Percentiles rank a stretch among this genome's conserved stretches.
These are phyloP conservation scores for Cucumis melo DNA, from an alignment of 306 rosid genomes.

Conservation along the genomic window DNA sequence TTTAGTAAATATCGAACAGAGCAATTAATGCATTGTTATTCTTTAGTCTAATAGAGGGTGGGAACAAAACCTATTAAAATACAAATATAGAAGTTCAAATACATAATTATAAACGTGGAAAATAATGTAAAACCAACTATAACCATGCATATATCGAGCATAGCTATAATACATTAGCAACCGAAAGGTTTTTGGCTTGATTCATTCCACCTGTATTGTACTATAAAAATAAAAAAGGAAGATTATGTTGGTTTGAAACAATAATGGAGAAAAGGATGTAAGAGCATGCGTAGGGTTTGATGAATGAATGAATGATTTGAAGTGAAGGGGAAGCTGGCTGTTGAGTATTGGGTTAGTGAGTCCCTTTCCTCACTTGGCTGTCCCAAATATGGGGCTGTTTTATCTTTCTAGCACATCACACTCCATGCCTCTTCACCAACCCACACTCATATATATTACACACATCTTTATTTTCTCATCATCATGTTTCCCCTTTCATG, in stretches of 20 bases:
- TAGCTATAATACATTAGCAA: too few species aligned
- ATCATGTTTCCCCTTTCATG: not conserved
- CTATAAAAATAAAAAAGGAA: too few species aligned
- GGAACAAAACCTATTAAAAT: too few species aligned
- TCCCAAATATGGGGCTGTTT: constrained; percentile 1
- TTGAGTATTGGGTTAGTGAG: not conserved
- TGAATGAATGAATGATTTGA: not conserved
- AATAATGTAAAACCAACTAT: too few species aligned
- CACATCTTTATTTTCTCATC: not conserved
- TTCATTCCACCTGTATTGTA: too few species aligned
- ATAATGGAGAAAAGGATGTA: not conserved
- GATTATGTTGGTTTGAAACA: not conserved
- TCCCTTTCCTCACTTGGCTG: not conserved
- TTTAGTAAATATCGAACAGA: too few species aligned
- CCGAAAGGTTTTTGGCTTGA: too few species aligned
- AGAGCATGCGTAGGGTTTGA: not conserved
- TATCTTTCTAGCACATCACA: not conserved
- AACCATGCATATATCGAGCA: too few species aligned
- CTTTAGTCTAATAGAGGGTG: too few species aligned
- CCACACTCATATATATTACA: not conserved
- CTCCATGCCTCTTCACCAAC: constrained; percentile 1
- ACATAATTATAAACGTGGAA: too few species aligned
- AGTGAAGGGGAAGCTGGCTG: not conserved
- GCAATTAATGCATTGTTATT: too few species aligned
- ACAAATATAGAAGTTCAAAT: too few species aligned